These are phyloP conservation scores for Vitis cinerea DNA, from an alignment of 164 flowering plant genomes.

Conservation along the genomic window DNA sequence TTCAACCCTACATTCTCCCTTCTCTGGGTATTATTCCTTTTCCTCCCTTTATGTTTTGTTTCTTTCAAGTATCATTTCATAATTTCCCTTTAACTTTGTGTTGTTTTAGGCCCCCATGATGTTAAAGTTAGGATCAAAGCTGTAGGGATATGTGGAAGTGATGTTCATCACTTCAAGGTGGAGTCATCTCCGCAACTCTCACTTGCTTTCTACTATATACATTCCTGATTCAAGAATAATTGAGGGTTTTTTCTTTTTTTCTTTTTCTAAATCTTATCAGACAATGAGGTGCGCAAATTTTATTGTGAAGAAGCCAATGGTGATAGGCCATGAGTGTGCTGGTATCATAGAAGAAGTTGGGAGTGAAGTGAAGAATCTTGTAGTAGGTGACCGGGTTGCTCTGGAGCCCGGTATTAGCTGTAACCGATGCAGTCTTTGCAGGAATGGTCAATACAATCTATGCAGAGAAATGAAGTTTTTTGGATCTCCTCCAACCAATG, in stretches of 20 bases:
- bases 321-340: constrained; percentile 98
- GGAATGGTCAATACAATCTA: constrained; percentile 69
- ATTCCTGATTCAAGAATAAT: too few relatives aligned
- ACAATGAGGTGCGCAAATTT: constrained; percentile 62
- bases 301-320: constrained; percentile 89
- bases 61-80: too few relatives aligned
- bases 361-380: constrained; percentile 60
- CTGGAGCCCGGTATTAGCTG: constrained; percentile 90
- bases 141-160: constrained; percentile 72
- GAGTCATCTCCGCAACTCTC: too few relatives aligned
- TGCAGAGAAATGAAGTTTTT: constrained; percentile 82
- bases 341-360: constrained; percentile 91
- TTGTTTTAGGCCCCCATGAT: constrained; percentile 44
- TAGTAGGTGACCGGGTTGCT: constrained; percentile 85
- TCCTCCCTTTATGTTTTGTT: not conserved
- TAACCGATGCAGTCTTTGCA: constrained; percentile 47
- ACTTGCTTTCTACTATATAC: too few relatives aligned
- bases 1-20: constrained; percentile 69
- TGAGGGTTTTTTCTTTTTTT: not conserved
- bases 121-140: constrained; percentile 62
- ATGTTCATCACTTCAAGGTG: constrained; percentile 63
- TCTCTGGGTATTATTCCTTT: constrained; percentile 45
- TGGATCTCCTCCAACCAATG: constrained; percentile 75
- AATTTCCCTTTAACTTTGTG: too few relatives aligned
- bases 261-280: constrained; percentile 31